Conservation (phyloP, 148 eudicot species). For the Persicaria tinctoria region DNA sequence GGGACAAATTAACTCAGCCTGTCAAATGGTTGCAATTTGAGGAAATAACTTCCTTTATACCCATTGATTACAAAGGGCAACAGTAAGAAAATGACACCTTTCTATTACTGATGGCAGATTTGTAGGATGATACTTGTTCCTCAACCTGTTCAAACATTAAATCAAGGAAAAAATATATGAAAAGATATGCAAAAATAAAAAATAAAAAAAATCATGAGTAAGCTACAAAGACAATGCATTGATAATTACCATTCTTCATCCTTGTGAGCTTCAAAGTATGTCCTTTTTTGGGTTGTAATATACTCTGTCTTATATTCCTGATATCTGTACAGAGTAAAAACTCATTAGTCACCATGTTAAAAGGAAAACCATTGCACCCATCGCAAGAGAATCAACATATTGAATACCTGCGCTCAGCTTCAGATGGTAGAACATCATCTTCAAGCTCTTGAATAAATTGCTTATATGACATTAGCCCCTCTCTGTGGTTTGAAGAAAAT, state of each 20-base stretch:
- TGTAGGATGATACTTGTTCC: not conserved
- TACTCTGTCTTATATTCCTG: constrained; percentile 88
- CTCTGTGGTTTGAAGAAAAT: not conserved
- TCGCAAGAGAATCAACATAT: too few species aligned
- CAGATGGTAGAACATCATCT: too few species aligned
- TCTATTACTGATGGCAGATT: not conserved
- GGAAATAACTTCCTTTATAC: not conserved
- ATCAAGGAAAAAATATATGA: not conserved
- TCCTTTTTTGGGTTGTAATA: constrained; percentile 74
- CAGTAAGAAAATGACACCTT: not conserved
- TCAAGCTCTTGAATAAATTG: not conserved
- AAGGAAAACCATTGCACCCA: too few species aligned
- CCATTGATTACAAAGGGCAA: not conserved
- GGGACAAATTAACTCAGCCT: constrained; percentile 26
- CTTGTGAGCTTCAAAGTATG: constrained; percentile 89
- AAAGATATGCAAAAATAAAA: too few species aligned
- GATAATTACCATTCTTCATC: constrained; percentile 69
- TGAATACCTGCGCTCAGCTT: too few species aligned
- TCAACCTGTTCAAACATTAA: not conserved
- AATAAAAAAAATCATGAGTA: too few species aligned
- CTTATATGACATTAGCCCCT: not conserved
- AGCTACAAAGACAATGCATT: too few species aligned
- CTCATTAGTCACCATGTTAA: too few species aligned
- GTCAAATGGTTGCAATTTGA: constrained; percentile 24
- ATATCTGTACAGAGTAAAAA: constrained; percentile 38